Conservation (phyloP, 495 filamentous ascomycete genomes). For the Penicillium arizonense region DNA sequence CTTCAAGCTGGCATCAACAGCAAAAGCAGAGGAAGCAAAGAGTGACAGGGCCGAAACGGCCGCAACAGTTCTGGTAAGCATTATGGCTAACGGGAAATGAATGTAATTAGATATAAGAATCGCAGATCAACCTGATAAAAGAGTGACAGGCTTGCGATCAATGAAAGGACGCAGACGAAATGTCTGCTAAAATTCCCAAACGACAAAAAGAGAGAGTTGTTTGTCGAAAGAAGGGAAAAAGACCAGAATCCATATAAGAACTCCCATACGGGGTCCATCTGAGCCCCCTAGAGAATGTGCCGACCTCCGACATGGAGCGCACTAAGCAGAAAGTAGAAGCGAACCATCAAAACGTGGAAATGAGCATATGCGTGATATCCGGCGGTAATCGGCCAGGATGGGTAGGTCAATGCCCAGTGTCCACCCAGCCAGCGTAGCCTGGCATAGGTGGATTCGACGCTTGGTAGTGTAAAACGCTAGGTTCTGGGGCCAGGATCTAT, state of each 20-base stretch:
- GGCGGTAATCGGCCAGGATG: neutral
- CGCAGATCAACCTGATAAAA: conserved; percentile 16
- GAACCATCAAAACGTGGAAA: conserved; percentile 4
- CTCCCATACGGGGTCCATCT: neutral
- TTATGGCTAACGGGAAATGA: conserved; percentile 27
- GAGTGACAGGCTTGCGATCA: conserved; percentile 19
- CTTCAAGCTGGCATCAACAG: conserved; percentile 47
- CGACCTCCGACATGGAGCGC: conserved; percentile 5
- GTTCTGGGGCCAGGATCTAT: neutral
- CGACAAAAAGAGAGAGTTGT: conserved; percentile 21
- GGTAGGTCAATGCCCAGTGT: neutral
- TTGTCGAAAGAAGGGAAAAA: conserved; percentile 5
- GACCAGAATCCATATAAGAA: neutral
- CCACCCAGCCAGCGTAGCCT: neutral
- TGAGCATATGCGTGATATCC: conserved; percentile 2
- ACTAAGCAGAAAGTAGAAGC: conserved; percentile 8
- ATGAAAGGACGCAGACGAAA: conserved; percentile 52
- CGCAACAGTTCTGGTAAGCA: conserved; percentile 31
- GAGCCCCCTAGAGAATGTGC: conserved; percentile 2
- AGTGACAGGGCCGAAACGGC: conserved; percentile 28
- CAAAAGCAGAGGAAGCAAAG: conserved; percentile 34
- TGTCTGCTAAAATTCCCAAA: conserved; percentile 34
- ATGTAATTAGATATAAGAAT: conserved; percentile 17
- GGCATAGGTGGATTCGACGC: neutral
- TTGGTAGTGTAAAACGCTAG: conserved; percentile 2